phyloP scores from a whole-genome alignment of 768 basidiomycete genomes.

The Serendipita sp. region DNA sequence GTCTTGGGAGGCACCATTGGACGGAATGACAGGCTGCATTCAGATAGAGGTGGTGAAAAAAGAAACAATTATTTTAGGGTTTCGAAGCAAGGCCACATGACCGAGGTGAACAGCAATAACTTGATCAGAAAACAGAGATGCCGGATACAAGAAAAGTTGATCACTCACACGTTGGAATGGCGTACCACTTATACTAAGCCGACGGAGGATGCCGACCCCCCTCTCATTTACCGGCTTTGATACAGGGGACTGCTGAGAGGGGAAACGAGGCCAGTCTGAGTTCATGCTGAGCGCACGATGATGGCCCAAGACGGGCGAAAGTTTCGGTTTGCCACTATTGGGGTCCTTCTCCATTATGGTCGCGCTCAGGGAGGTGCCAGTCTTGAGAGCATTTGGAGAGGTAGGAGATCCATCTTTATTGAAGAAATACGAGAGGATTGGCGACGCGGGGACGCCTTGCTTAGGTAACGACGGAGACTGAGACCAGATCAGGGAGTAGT shows the following conservation, averaged over 20 bases:
- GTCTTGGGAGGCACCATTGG: not conserved
- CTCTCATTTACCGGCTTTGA: constrained; percentile 38
- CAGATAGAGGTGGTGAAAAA: not conserved
- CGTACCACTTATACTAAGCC: constrained; percentile 48
- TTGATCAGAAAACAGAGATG: too few relatives aligned
- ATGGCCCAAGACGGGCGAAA: not conserved
- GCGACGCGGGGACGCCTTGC: constrained; percentile 26
- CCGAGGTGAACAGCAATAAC: too few relatives aligned
- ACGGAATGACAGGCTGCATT: not conserved
- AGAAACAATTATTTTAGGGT: not conserved
- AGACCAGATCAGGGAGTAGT: constrained; percentile 8
- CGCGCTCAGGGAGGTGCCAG: constrained; percentile 41
- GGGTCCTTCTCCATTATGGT: constrained; percentile 37
- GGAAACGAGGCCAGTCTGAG: constrained; percentile 13
- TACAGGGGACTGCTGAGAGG: constrained; percentile 27
- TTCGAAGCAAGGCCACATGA: constrained; percentile 6
- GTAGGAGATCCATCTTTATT: constrained; percentile 9
- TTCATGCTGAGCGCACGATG: not conserved
- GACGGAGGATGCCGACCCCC: constrained; percentile 51
- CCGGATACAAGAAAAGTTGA: not conserved
- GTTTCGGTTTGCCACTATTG: constrained; percentile 19
- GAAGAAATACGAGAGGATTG: constrained; percentile 54
- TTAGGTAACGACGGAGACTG: not conserved
- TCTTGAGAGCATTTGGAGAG: constrained; percentile 35
- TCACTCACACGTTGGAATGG: constrained; percentile 40